Evolutionary conservation across 176 grass and related monocot species (phyloP), one percentile per base, ranked within the genome.

Genomic region (Oryza glaberrima): DNA sequence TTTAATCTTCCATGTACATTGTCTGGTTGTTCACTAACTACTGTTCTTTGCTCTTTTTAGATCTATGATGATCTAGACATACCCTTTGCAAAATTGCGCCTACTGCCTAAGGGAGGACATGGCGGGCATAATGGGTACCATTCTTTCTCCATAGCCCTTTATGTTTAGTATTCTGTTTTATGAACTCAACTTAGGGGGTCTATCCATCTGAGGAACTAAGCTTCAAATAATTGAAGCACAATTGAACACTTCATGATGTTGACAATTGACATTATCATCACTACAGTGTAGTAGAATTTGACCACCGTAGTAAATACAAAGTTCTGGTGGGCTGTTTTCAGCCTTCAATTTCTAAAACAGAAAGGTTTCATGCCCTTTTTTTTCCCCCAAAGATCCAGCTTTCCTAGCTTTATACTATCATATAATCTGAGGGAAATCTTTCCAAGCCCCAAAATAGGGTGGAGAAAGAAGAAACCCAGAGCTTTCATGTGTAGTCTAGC

Each of bases 21-120:
- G 9, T 74, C 1, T 76, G 8, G 25, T 66, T 25, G 19, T 44
- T 69, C 77, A 64, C 87, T 78, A 52, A 82, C 4, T 81, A 82
- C 4, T 81, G 20, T 84, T 77, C 5, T 77, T 46, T 72, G 72
- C 4, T 75, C 63, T 47, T 73, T 88, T n/a, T 75, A 94, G 95
- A 97, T 94, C 67, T 94, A 97, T 14, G 92, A 97, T 82, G 95
- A 97, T 79, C 89, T 94, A 47, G 95, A 97, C 69, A 76, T 97
- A 69, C 90, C 95, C 76, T 97, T 94, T 82, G 92, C 90, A 12
- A 97, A 97, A 87, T 72, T 97, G 72, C 90, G 92, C 15, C 80
- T 97, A 84, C 82, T 97, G 44, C 90, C 95, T 80, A 97, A 97
- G 82, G 92, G 92, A 61, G 95, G 95, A 40, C 95, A 97, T 82